phyloP scores from a whole-genome alignment of 768 basidiomycete genomes.

The Tremella mesenterica region DNA sequence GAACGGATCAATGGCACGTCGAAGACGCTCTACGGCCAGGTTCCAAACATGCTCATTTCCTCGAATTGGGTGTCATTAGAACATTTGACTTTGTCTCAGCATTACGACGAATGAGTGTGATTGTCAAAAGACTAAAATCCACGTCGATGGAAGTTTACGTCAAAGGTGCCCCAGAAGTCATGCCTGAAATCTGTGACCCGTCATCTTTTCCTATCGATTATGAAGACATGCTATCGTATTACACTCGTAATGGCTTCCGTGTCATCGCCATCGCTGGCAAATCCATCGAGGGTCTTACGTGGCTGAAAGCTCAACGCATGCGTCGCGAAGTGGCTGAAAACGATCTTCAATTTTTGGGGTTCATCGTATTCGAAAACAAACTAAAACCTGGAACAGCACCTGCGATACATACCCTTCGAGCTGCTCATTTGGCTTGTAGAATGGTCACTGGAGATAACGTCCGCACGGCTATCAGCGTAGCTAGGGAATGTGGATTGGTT shows the following conservation, averaged over 20 bases:
- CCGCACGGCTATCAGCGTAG: conserved; percentile 91
- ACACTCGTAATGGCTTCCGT: conserved; percentile 90
- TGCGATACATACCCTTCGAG: conserved; percentile 76
- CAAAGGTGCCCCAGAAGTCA: conserved; percentile 98
- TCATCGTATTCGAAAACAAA: conserved; percentile 97
- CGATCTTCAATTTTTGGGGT: conserved; percentile 76
- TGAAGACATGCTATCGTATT: conserved; percentile 90
- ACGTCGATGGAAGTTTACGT: conserved; percentile 95
- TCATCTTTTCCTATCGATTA: conserved; percentile 93
- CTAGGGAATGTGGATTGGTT: conserved; percentile 82
- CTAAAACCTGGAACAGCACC: conserved; percentile 84
- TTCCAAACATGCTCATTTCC: conserved; percentile 83
- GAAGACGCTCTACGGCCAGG: conserved; percentile 87
- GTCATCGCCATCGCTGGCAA: conserved; percentile 98
- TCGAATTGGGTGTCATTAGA: conserved; percentile 91
- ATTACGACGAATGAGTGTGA: conserved; percentile 90
- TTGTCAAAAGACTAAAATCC: conserved; percentile 90
- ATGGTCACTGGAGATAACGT: conserved; percentile 99
- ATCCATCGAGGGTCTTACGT: conserved; percentile 82
- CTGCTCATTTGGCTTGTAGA: conserved; percentile 82
- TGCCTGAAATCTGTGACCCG: conserved; percentile 86
- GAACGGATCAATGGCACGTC: conserved; percentile 76
- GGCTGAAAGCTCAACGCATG: conserved; percentile 95
- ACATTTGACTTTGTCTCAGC: conserved; percentile 94
- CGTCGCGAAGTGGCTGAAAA: conserved; percentile 94